Conservation (phyloP, 2,329 filamentous ascomycete genomes). For the Xenoacremonium recifei region DNA sequence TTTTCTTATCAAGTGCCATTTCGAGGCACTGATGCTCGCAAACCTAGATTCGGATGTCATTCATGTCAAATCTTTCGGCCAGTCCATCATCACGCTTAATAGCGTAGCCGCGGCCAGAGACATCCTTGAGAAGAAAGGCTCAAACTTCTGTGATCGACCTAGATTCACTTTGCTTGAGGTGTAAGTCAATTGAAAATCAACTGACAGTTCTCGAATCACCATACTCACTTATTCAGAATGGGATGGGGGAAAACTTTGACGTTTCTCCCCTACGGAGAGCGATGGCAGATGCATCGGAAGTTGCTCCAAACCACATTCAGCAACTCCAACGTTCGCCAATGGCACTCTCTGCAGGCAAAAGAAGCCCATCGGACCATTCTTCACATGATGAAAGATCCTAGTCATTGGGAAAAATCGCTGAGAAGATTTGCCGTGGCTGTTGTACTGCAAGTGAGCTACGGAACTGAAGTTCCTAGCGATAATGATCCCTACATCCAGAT, state of each 20-base stretch:
- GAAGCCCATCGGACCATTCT: conserved; percentile 21
- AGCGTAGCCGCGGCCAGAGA: conserved; percentile 34
- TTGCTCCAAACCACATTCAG: conserved; percentile 42
- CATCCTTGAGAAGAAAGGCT: conserved; percentile 42
- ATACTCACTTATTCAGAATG: conserved; percentile 26
- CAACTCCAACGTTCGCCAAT: conserved; percentile 31
- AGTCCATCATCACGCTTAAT: conserved; percentile 29
- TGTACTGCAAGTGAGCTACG: conserved; percentile 32
- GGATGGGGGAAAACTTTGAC: conserved; percentile 47
- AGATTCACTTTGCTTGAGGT: conserved; percentile 39
- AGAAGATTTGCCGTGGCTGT: conserved; percentile 31
- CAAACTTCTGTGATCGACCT: conserved; percentile 43
- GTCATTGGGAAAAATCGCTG: conserved; percentile 24
- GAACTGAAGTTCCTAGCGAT: conserved; percentile 26
- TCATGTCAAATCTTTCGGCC: conserved; percentile 28
- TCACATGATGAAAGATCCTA: conserved; percentile 17
- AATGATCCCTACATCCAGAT: conserved; percentile 30
- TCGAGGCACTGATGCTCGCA: conserved; percentile 1
- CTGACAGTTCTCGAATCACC: neutral
- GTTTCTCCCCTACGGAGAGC: conserved; percentile 40
- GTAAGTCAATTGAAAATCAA: conserved; percentile 22
- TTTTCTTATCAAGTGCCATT: no score
- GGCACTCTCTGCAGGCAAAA: conserved; percentile 22
- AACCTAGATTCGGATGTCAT: conserved; percentile 30
- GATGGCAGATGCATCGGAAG: conserved; percentile 42